Evolutionary conservation across 202 grass and related monocot genomes (phyloP).

Genomic region (Schoenoplectus triqueter): DNA sequence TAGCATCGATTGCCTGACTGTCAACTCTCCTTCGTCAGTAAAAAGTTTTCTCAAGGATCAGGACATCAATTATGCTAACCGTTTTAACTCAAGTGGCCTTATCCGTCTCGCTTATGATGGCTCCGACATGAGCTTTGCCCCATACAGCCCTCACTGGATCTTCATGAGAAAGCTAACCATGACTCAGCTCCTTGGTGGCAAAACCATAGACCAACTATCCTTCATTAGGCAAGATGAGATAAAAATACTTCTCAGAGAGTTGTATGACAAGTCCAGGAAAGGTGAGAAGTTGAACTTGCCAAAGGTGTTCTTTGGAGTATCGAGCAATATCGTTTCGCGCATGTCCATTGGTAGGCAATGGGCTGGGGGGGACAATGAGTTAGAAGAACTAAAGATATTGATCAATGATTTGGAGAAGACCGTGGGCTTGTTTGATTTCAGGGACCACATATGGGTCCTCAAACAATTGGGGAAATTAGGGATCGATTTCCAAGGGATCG

Average conservation of each 20-base stretch:
- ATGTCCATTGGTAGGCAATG: slow-evolving; percentile 70
- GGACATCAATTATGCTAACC: slow-evolving; percentile 55
- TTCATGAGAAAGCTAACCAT: slow-evolving; percentile 71
- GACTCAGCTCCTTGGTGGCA: slow-evolving; percentile 55
- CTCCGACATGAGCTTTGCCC: slow-evolving; percentile 58
- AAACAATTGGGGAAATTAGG: slow-evolving; percentile 33
- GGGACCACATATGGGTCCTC: slow-evolving; percentile 60
- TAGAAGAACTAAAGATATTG: slow-evolving; percentile 51
- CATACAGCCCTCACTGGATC: slow-evolving; percentile 58
- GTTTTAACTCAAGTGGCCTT: slow-evolving; percentile 37
- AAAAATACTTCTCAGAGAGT: slow-evolving; percentile 25
- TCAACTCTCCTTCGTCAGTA: slow-evolving; percentile 52
- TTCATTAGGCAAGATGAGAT: slow-evolving; percentile 59
- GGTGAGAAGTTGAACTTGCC: slow-evolving; percentile 41
- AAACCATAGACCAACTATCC: slow-evolving; percentile 52
- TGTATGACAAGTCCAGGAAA: slow-evolving; percentile 30
- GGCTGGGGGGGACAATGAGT: slow-evolving; percentile 42
- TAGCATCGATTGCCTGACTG: slow-evolving; percentile 50
- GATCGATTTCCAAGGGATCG: slow-evolving; percentile 65
- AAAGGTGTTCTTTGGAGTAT: slow-evolving; percentile 52
- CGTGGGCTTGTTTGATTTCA: slow-evolving; percentile 58
- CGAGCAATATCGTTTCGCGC: slow-evolving; percentile 57
- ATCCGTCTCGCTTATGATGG: slow-evolving; percentile 48
- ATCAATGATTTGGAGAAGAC: slow-evolving; percentile 51
- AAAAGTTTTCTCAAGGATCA: slow-evolving; percentile 56